Base-by-base conservation (phyloP, 179 eudicot species). In the Monotropa hypopitys region DNA sequence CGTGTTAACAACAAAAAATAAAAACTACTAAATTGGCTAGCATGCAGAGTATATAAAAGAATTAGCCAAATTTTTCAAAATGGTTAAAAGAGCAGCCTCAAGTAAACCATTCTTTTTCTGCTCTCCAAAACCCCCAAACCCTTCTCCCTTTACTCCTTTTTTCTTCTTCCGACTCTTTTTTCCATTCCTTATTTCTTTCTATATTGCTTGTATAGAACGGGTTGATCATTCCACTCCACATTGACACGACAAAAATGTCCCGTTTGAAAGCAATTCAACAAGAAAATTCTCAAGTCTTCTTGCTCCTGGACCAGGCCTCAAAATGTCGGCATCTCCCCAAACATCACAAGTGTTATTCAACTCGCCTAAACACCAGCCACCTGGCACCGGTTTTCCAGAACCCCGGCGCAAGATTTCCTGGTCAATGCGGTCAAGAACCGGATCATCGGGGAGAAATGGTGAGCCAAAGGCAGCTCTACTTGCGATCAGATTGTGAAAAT, bases 321-420 rank as follows among this genome's bases (percentile, higher is more conserved):
- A 73, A 80, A 95, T 88, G 32, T 84, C 82, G 7, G 97, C 93
- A 83, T 95, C 99, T 30, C 99, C 99, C 99, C 97, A 95, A n/a
- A 80, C 82, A 13, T 69, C 78, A 81, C 99, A 95, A 2, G 81
- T 79, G 77, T 89, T 82, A 43, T 86, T 77, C 18, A 78, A 33
- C 21, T 86, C 89, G 1, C 99, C 99, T 47, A 95, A 85, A 81
- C 99, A 95, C 99, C 99, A 95, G 16, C 97, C 99, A 75, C 99
- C 99, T 3, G 95, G 95, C 47, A 90, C 89, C 0, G 90, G 91
- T 56, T 85, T 85, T 15, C 87, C 92, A 3, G 78, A 88, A 32
- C 68, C 77, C 51, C 97, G 87, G 11, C 83, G 79, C 74, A 95
- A 84, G 75, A 95, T 23, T 81, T 90, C 88, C 5, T 11, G 80